Evolutionary conservation across 1,139 yeast genomes (phyloP).

Genomic region (Saccharomyces hybrid): DNA sequence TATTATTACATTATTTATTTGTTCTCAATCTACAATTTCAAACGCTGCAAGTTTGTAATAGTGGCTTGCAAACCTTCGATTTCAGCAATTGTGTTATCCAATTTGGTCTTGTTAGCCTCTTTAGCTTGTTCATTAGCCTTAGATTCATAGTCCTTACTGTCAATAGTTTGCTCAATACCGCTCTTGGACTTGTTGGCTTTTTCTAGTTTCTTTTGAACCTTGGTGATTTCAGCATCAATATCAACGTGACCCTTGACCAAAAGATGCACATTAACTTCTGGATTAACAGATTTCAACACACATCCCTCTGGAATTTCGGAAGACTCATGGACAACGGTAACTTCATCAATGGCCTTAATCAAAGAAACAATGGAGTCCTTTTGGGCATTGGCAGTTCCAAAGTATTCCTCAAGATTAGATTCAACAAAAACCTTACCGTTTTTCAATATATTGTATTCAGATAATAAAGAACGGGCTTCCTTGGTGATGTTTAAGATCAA

Average conservation of each 20-base stretch:
- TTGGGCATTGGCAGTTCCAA: constrained; percentile 52
- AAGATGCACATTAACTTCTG: constrained; percentile 78
- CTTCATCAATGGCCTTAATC: constrained; percentile 80
- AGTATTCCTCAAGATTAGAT: constrained; percentile 42
- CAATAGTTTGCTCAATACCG: constrained; percentile 51
- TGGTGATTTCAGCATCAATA: constrained; percentile 79
- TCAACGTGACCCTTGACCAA: constrained; percentile 93
- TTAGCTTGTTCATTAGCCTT: constrained; percentile 81
- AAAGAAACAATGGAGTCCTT: constrained; percentile 79
- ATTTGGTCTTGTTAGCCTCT: constrained; percentile 62
- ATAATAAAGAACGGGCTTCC: constrained; percentile 83
- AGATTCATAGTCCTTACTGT: constrained; percentile 71
- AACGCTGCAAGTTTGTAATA: constrained; percentile 47
- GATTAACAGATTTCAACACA: constrained; percentile 73
- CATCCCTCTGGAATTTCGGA: constrained; percentile 78
- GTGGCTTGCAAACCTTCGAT: constrained; percentile 79
- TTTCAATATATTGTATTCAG: constrained; percentile 83
- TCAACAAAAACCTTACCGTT: constrained; percentile 83
- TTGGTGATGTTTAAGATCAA: constrained; percentile 79
- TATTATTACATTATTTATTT: constrained; percentile 8
- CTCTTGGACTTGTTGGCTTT: constrained; percentile 45
- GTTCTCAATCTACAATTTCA: constrained; percentile 2
- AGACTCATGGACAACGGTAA: constrained; percentile 49
- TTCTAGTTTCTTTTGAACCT: constrained; percentile 69
- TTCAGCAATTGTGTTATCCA: constrained; percentile 73